Evolutionary conservation across 805 yeast genomes (phyloP), one percentile per base, ranked within the genome.

Genomic region (Jamesozyma jinghongensis): DNA sequence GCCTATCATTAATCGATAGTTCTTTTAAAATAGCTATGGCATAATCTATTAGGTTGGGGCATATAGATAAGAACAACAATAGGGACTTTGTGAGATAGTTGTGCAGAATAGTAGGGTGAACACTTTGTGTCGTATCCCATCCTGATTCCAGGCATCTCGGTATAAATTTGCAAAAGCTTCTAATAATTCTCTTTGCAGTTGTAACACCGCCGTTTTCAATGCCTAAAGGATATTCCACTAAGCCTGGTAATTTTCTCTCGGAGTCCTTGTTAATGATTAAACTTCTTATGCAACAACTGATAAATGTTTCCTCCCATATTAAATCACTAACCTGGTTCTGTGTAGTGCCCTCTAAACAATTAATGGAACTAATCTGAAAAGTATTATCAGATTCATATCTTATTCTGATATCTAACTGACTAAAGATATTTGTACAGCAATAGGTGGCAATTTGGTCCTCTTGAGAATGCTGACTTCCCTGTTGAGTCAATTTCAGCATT

Each of bases 361-460:
- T 51, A 7, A 51, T 30, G 11, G 54, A 56, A 14, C 46, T 57
- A 2, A 62, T 36, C 48, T 53, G 66, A 37, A 40, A 68, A 46
- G 53, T 43, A 3, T 55, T 57, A 4, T 63, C 59, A 0, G 62
- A 41, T 14, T 61, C 60, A 10, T 75, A 71, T 53, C 77, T 58
- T 50, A 86, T 76, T 17, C 96, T 69, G 31, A 88, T 64, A 58
- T 90, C 98, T 4, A 81, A 72, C 41, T 71, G 72, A 30, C 77
- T 66, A 53, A 92, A 85, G 16, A 81, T 70, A 59, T 92, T 88
- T 65, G 78, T 85, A 13, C 79, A 62, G 58, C 86, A 81, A 48
- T 70, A 77, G 0, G 85, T 78, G 18, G 62, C 57, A 18, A 58
- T 54, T 28, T 52, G 54, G 31, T 54, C 56, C 19, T 54, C 56